These are phyloP conservation scores for Fabrea salina DNA, from an alignment of 169 alveolate species.

Conservation along the genomic window DNA sequence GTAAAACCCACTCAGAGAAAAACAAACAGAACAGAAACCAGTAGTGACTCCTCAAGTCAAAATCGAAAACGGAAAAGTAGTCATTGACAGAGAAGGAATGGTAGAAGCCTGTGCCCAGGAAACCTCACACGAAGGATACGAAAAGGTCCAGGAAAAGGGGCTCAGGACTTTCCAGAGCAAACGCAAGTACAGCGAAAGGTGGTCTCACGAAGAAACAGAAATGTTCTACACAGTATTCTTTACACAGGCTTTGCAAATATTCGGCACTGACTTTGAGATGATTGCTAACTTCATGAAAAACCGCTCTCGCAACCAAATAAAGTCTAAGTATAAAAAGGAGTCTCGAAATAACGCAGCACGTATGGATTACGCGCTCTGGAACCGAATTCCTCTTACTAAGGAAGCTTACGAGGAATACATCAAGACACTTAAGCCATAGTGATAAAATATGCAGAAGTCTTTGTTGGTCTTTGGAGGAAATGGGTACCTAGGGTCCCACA, in stretches of 20 bases:
- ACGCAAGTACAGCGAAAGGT: slow-evolving; percentile 12
- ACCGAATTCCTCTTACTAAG: neutral
- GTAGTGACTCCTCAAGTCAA: neutral
- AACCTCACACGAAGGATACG: neutral
- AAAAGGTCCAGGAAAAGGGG: neutral
- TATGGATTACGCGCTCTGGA: slow-evolving; percentile 16
- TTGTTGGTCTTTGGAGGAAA: slow-evolving; percentile 34
- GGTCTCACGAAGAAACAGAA: slow-evolving; percentile 13
- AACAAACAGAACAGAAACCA: neutral
- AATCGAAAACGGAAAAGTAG: slow-evolving; percentile 25
- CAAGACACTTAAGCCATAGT: neutral
- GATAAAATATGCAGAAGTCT: neutral
- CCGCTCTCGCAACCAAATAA: slow-evolving; percentile 12
- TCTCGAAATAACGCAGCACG: neutral
- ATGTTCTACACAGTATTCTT: slow-evolving; percentile 6
- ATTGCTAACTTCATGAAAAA: slow-evolving; percentile 18
- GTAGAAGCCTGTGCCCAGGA: slow-evolving; percentile 13
- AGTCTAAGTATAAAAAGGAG: slow-evolving; percentile 17
- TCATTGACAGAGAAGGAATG: slow-evolving; percentile 1
- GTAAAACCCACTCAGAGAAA: slow-evolving; percentile 4
- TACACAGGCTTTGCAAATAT: slow-evolving; percentile 26
- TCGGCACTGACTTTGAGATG: slow-evolving; percentile 24
- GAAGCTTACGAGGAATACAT: slow-evolving; percentile 15
- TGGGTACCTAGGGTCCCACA: slow-evolving; percentile 32
- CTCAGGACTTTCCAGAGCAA: neutral